A percentile compares a stretch with the other conserved stretches of the same genome.
These are phyloP conservation scores for Spathaspora passalidarum DNA, from an alignment of 805 yeast genomes.

Conservation along the genomic window DNA sequence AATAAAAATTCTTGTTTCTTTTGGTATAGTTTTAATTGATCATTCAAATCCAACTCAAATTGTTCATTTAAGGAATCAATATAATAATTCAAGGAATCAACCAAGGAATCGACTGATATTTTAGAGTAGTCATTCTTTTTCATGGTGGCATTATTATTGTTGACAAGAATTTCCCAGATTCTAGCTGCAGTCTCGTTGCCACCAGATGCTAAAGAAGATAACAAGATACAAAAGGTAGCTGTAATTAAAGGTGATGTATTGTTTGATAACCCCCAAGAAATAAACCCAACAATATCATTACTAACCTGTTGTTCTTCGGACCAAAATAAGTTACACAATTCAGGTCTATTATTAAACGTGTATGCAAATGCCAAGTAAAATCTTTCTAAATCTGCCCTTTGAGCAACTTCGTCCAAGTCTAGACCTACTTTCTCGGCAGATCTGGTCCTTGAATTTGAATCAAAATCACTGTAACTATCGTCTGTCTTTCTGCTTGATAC, in stretches of 20 bases:
- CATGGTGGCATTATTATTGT: slow-evolving; percentile 21
- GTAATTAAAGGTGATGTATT: slow-evolving; percentile 74
- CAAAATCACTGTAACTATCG: background rate
- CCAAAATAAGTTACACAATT: slow-evolving; percentile 65
- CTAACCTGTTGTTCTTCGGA: slow-evolving; percentile 20
- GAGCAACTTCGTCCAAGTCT: slow-evolving; percentile 59
- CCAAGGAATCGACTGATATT: slow-evolving; percentile 55
- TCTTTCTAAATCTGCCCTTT: slow-evolving; percentile 82
- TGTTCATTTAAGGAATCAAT: slow-evolving; percentile 42
- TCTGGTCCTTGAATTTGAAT: background rate
- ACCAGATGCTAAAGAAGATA: slow-evolving; percentile 72
- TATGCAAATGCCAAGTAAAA: slow-evolving; percentile 75
- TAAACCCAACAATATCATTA: slow-evolving; percentile 71
- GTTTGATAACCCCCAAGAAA: slow-evolving; percentile 83
- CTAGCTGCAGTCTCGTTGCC: slow-evolving; percentile 45
- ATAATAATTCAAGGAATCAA: slow-evolving; percentile 54
- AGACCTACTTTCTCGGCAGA: slow-evolving; percentile 18
- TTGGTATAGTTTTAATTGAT: slow-evolving; percentile 27
- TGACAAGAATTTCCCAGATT: slow-evolving; percentile 38
- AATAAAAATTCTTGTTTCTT: slow-evolving; percentile 34
- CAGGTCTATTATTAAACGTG: slow-evolving; percentile 61
- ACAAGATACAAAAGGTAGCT: slow-evolving; percentile 75
- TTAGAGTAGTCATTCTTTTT: slow-evolving; percentile 40
- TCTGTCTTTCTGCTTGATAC: background rate
- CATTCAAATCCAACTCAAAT: slow-evolving; percentile 31